Conservation (phyloP, 768 basidiomycete species). For the Pleurotus eryngii region DNA sequence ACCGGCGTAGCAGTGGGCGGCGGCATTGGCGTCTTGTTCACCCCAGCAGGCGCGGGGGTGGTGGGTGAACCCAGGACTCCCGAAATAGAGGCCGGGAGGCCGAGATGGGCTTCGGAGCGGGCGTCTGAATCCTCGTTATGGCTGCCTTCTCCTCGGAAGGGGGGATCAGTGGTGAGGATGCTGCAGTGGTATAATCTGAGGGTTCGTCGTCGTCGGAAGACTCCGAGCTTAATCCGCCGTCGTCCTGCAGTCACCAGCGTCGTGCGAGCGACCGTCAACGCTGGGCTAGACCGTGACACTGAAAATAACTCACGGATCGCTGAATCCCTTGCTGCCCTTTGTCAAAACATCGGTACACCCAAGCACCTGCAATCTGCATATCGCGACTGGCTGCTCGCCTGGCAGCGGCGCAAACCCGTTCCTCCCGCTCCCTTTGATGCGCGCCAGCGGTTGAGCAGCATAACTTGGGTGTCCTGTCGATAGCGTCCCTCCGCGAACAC, state of each 20-base stretch:
- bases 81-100: slow-evolving; percentile 6
- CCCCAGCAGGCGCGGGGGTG: neutral
- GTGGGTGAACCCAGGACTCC: neutral
- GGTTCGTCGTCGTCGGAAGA: slow-evolving; percentile 26
- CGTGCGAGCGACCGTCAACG: slow-evolving; percentile 33
- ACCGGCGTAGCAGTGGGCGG: neutral
- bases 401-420: slow-evolving; percentile 37
- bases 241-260: slow-evolving; percentile 57
- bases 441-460: slow-evolving; percentile 52
- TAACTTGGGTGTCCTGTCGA: too few relatives aligned
- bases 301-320: slow-evolving; percentile 64
- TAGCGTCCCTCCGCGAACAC: too few relatives aligned
- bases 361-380: slow-evolving; percentile 66
- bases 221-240: slow-evolving; percentile 62
- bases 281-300: too few relatives aligned
- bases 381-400: slow-evolving; percentile 64
- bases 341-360: slow-evolving; percentile 60
- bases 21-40: slow-evolving; percentile 6
- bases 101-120: slow-evolving; percentile 2
- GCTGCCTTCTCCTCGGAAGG: neutral
- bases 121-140: neutral
- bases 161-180: slow-evolving; percentile 12
- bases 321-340: slow-evolving; percentile 65
- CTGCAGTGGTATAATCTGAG: slow-evolving; percentile 16
- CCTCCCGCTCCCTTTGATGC: slow-evolving; percentile 33